A percentile compares a stretch with the other conserved stretches of the same genome.
Conservation (phyloP, 768 basidiomycete genomes). For the Lanmaoa pseudosensibilis region DNA sequence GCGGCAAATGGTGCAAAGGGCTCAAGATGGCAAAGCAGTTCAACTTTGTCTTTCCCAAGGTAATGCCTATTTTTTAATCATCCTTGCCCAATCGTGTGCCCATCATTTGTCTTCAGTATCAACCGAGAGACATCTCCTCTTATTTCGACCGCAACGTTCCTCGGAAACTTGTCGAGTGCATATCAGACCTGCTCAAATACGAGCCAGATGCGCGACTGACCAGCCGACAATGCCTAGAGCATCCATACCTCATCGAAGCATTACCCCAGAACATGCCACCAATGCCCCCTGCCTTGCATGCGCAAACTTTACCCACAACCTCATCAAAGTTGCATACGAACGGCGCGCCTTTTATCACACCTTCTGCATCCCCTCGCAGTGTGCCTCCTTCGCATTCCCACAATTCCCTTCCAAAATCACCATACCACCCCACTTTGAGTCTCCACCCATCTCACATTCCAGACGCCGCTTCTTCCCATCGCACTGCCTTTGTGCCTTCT, state of each 20-base stretch:
- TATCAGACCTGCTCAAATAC: slow-evolving; percentile 87
- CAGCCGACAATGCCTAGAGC: slow-evolving; percentile 81
- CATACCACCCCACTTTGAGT: slow-evolving; percentile 40
- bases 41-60: slow-evolving; percentile 90
- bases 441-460: slow-evolving; percentile 44
- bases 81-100: neutral
- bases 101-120: slow-evolving; percentile 43
- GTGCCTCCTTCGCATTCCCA: slow-evolving; percentile 53
- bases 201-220: slow-evolving; percentile 88
- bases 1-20: slow-evolving; percentile 85
- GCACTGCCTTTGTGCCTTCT: slow-evolving; percentile 50
- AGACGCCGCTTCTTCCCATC: slow-evolving; percentile 52
- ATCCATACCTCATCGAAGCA: slow-evolving; percentile 86
- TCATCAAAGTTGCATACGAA: slow-evolving; percentile 39
- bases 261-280: slow-evolving; percentile 64
- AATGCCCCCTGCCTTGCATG: slow-evolving; percentile 52
- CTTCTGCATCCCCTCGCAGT: slow-evolving; percentile 43
- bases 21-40: slow-evolving; percentile 83
- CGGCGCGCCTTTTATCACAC: slow-evolving; percentile 38
- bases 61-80: slow-evolving; percentile 31
- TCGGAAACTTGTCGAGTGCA: slow-evolving; percentile 82
- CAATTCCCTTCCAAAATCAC: slow-evolving; percentile 39
- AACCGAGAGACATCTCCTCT: slow-evolving; percentile 63
- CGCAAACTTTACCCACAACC: slow-evolving; percentile 39
- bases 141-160: slow-evolving; percentile 82